phyloP scores from a whole-genome alignment of 177 flowering plant genomes.

The Vitis hybrid region DNA sequence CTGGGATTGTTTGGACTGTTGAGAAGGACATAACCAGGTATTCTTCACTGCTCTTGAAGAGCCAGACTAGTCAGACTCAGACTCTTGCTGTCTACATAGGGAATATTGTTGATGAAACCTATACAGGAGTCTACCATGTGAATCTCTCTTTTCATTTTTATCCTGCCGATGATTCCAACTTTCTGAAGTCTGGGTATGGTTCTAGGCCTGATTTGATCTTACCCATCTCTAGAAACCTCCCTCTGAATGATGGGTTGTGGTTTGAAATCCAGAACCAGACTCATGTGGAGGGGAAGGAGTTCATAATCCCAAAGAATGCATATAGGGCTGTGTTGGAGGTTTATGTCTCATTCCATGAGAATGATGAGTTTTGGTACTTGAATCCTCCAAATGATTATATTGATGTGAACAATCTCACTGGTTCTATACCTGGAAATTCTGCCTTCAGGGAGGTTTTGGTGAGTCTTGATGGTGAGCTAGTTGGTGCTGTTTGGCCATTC shows the following conservation, averaged over 20 bases:
- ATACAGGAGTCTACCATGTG: conserved; percentile 61
- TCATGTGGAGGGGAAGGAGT: conserved; percentile 39
- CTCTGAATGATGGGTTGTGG: conserved; percentile 86
- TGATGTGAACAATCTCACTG: conserved; percentile 54
- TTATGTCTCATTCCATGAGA: conserved; percentile 76
- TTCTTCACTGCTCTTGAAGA: conserved; percentile 49
- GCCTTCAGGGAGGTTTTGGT: conserved; percentile 83
- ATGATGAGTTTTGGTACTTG: conserved; percentile 79
- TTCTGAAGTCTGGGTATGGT: conserved; percentile 25
- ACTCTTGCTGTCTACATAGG: conserved; percentile 71
- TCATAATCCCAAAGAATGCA: conserved; percentile 58
- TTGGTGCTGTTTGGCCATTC: conserved; percentile 92
- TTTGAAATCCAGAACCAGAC: conserved; percentile 58
- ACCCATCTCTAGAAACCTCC: conserved; percentile 70
- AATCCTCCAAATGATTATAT: conserved; percentile 72
- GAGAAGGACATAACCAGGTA: conserved; percentile 86
- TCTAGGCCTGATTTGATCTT: conserved; percentile 65
- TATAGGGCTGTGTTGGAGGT: conserved; percentile 84
- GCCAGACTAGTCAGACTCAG: conserved; percentile 20
- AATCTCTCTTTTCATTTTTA: conserved; percentile 45
- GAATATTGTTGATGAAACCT: conserved; percentile 51
- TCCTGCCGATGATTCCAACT: conserved; percentile 26
- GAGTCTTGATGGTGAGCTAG: conserved; percentile 55
- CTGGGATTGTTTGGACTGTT: conserved; percentile 77
- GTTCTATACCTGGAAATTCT: conserved; percentile 55